Evolutionary conservation across 1,284 basidiomycete genomes (phyloP), one percentile per base, ranked within the genome.

Genomic region (Termitomyces sp.): DNA sequence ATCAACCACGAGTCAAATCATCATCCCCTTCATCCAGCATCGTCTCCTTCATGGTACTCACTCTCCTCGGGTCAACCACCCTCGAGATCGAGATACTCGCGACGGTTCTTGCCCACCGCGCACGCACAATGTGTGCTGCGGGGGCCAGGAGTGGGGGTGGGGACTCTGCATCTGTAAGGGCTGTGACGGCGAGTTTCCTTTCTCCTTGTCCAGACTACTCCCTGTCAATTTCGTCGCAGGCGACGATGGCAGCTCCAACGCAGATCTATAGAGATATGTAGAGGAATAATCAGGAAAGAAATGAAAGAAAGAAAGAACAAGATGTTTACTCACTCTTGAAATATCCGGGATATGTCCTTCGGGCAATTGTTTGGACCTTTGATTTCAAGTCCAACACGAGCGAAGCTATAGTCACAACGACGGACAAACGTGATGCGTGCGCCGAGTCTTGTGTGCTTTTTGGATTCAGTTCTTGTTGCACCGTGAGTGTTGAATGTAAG

Each of bases 201-300:
- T 28, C 17, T 41, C 39, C 19, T 50, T 50, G 19, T 41, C 87
- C 88, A n/a, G n/a, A 48, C 86, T 85, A 66, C 87, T 88, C 26
- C 86, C 87, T 1, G 87, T 88, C 17, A 86, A 90, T 64, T 89
- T 90, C 26, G 88, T 87, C 38, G 86, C 88, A 42, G 88, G 88
- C 1, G 88, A 88, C n/a, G 86, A 89, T 1, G 88, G 88, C 5
- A 90, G 68, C 7, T 87, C 87, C 9, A 85, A 36, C 24, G 9
- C 47, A 24, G 2, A 24, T 24, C 24, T 24, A 24, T 24, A 24
- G 2, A 24, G 24, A 2, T 24, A 24, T 24, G 4, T 2, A 24
- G 3, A 24, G 24, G 24, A 5, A 24, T 3, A 24, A 24, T 24
- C 24, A 24, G 2, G 24, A 24, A 24, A n/a, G n/a, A n/a, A n/a